Percentiles rank a stretch among this genome's conserved stretches.
phyloP scores from a whole-genome alignment of 495 filamentous ascomycete species.

The Rusavskia elegans region DNA sequence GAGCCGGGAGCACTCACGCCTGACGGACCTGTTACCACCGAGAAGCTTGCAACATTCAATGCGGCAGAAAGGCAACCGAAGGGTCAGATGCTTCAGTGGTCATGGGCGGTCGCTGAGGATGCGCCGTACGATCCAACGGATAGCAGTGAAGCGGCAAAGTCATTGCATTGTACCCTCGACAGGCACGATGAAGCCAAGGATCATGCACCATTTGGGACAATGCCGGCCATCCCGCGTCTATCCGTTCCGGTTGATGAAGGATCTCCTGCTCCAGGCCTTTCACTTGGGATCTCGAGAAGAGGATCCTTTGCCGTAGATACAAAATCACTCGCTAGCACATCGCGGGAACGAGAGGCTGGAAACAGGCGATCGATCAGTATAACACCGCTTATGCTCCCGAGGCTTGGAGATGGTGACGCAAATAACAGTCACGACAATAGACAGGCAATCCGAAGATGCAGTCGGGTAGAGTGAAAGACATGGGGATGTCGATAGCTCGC shows the following conservation, averaged over 20 bases:
- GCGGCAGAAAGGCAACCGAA: neutral
- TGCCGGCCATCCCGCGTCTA: neutral
- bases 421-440: neutral
- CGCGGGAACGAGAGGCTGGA: neutral
- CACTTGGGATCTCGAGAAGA: neutral
- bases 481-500: neutral
- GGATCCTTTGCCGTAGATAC: neutral
- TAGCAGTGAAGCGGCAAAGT: too few relatives aligned
- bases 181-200: too few relatives aligned
- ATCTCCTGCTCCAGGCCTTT: neutral
- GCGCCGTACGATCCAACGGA: too few relatives aligned
- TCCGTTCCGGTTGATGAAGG: neutral
- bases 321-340: neutral
- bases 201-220: neutral
- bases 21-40: neutral
- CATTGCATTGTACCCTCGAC: too few relatives aligned
- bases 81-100: constrained; percentile 4
- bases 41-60: neutral
- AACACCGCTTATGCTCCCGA: neutral
- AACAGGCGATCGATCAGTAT: neutral
- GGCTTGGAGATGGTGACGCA: neutral
- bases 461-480: neutral
- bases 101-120: neutral
- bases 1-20: neutral
- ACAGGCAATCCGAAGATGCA: neutral